Evolutionary conservation across 805 yeast genomes (phyloP).

Genomic region (Barnettozyma botsteinii): DNA sequence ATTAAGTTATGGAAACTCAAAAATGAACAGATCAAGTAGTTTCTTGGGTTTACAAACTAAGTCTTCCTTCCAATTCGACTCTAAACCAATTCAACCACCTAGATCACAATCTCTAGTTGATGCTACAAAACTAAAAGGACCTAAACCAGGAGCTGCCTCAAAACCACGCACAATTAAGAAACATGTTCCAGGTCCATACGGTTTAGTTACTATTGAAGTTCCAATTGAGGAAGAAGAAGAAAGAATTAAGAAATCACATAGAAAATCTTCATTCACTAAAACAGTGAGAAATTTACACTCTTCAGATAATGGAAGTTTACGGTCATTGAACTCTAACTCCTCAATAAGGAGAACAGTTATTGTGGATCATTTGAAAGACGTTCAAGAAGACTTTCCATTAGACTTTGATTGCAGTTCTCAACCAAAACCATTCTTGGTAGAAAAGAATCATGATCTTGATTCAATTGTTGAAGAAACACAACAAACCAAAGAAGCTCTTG

Average conservation of each 20-base stretch:
- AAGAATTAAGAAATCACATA: slow-evolving; percentile 7
- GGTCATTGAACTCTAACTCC: slow-evolving; percentile 11
- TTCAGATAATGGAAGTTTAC: slow-evolving; percentile 10
- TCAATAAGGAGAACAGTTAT: slow-evolving; percentile 15
- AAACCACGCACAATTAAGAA: slow-evolving; percentile 50
- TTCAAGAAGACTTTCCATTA: slow-evolving; percentile 16
- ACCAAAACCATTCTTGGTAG: neutral
- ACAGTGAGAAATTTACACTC: slow-evolving; percentile 2
- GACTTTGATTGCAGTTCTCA: slow-evolving; percentile 4
- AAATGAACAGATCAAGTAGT: slow-evolving; percentile 17
- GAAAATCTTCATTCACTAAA: slow-evolving; percentile 7
- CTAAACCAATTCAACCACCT: slow-evolving; percentile 12
- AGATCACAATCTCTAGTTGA: slow-evolving; percentile 17
- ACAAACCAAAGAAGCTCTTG: neutral
- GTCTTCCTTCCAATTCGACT: slow-evolving; percentile 8
- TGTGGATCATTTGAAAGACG: slow-evolving; percentile 18
- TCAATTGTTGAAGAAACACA: slow-evolving; percentile 16
- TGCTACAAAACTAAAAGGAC: slow-evolving; percentile 1
- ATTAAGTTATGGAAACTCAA: slow-evolving; percentile 6
- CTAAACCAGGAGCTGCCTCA: slow-evolving; percentile 2
- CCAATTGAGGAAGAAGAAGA: slow-evolving; percentile 36
- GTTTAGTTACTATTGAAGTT: slow-evolving; percentile 64
- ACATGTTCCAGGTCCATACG: slow-evolving; percentile 70
- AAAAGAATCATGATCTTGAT: slow-evolving; percentile 8
- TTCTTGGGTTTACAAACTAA: slow-evolving; percentile 21